Conservation (phyloP, 202 grass and related monocot genomes). For the Alloteropsis angusta region DNA sequence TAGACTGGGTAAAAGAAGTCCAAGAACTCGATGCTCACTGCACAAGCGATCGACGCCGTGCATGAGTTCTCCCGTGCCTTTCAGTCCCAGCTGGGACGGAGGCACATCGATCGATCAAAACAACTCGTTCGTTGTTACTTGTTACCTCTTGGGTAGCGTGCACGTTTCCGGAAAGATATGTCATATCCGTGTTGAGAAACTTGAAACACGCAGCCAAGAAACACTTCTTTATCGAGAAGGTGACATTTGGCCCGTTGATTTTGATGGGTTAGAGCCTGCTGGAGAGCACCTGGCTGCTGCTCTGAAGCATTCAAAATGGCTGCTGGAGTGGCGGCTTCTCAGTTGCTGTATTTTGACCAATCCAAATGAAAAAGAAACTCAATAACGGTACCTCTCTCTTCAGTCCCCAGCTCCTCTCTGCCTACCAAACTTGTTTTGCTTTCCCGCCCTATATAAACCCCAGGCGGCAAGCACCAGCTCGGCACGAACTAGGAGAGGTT, state of each 20-base stretch:
- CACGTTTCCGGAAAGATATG: conserved; percentile 10
- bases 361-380: neutral
- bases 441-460: neutral
- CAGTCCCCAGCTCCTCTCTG: neutral
- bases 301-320: neutral
- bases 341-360: conserved; percentile 23
- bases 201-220: neutral
- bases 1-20: neutral
- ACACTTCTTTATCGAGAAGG: neutral
- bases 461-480: neutral
- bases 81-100: conserved; percentile 14
- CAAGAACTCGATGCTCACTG: neutral
- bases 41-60: neutral
- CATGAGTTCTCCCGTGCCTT: neutral
- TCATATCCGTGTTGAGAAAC: conserved; percentile 2
- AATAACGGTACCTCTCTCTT: neutral
- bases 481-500: neutral
- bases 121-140: too few relatives aligned
- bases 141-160: neutral
- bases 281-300: neutral
- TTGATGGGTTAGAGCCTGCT: neutral
- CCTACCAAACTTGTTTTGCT: neutral
- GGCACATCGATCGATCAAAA: neutral
- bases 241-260: conserved; percentile 9
- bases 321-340: neutral